phyloP scores from a whole-genome alignment of 768 basidiomycete species.

The Psilocybe subaeruginosa region DNA sequence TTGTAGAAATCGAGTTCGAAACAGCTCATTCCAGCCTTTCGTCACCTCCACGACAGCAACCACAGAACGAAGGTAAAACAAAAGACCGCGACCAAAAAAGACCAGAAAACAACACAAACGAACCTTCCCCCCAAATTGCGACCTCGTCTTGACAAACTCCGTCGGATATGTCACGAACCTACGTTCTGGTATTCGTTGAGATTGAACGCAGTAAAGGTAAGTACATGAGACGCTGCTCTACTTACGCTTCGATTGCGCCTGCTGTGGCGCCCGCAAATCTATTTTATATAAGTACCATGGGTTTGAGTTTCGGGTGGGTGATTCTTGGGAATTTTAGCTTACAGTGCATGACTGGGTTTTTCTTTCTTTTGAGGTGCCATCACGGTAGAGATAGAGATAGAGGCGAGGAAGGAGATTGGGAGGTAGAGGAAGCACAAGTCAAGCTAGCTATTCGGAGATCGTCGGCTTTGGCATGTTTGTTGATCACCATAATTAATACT shows the following conservation, averaged over 20 bases:
- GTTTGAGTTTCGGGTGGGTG: background rate
- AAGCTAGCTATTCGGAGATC: no score
- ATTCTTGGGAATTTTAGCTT: constrained; percentile 14
- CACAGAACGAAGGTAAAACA: background rate
- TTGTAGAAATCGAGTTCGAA: no score
- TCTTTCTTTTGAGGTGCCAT: constrained; percentile 65
- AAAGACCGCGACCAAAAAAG: background rate
- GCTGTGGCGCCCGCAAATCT: constrained; percentile 88
- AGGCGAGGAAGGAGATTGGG: no score
- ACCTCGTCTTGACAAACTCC: constrained; percentile 92
- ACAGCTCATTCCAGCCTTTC: no score
- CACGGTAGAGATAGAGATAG: background rate
- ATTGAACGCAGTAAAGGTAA: constrained; percentile 28
- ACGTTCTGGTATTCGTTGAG: constrained; percentile 32
- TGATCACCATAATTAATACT: no score
- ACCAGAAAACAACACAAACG: constrained; percentile 11
- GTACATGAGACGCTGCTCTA: constrained; percentile 32
- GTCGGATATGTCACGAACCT: constrained; percentile 89
- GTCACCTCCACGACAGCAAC: no score
- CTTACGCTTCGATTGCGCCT: constrained; percentile 91
- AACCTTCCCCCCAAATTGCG: constrained; percentile 87
- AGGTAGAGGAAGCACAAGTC: no score
- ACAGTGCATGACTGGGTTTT: constrained; percentile 83
- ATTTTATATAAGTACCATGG: background rate
- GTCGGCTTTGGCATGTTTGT: no score